Conservation (phyloP, 768 basidiomycete genomes). For the Tulasnella sp. region DNA sequence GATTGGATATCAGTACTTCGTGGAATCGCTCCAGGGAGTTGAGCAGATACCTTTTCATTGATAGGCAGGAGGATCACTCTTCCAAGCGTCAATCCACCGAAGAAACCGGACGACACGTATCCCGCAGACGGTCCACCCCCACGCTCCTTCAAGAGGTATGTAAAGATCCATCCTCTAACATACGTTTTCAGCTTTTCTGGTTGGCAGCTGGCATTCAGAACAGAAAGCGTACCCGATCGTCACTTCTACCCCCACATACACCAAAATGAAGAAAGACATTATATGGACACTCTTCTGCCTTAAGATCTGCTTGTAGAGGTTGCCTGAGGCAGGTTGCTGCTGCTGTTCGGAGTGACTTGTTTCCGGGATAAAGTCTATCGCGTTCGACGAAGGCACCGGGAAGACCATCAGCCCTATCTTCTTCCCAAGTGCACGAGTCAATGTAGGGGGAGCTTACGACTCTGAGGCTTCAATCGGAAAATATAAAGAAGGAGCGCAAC, state of each 20-base stretch:
- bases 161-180: constrained; percentile 33
- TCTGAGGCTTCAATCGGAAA: constrained; percentile 62
- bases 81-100: constrained; percentile 48
- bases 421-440: too few relatives aligned
- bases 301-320: constrained; percentile 44
- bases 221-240: constrained; percentile 23
- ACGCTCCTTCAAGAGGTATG: constrained; percentile 30
- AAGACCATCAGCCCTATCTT: too few relatives aligned
- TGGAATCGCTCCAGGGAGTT: background rate
- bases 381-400: too few relatives aligned
- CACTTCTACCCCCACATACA: constrained; percentile 30
- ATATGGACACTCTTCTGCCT: constrained; percentile 52
- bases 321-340: too few relatives aligned
- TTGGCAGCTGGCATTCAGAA: background rate
- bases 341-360: too few relatives aligned
- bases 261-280: constrained; percentile 23
- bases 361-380: too few relatives aligned
- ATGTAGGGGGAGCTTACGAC: constrained; percentile 44
- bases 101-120: constrained; percentile 38
- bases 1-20: background rate
- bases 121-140: constrained; percentile 32
- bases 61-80: constrained; percentile 51
- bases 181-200: background rate
- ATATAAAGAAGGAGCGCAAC: constrained; percentile 48
- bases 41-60: constrained; percentile 40